Evolutionary conservation across 2,329 filamentous ascomycete species (phyloP).

Genomic region (Colletotrichum magnum): DNA sequence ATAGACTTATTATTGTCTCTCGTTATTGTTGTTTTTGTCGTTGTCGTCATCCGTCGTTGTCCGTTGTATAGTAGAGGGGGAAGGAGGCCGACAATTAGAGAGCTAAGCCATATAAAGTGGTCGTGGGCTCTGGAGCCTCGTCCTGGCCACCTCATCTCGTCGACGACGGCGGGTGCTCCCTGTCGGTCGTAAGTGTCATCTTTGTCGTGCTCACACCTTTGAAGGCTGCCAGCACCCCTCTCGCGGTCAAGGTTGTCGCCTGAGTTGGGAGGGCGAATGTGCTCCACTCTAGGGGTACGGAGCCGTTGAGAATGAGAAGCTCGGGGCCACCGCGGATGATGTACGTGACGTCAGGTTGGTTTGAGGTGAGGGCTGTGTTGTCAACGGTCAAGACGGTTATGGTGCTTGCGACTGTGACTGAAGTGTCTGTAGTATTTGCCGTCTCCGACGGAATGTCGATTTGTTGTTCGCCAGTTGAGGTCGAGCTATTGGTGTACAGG

Average conservation of each 20-base stretch:
- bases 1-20: too few species aligned
- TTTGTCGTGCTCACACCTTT: neutral
- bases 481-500: constrained; percentile 12
- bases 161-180: neutral
- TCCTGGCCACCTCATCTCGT: neutral
- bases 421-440: neutral
- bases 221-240: neutral
- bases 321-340: neutral
- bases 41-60: too few species aligned
- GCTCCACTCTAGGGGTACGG: neutral
- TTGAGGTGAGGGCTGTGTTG: neutral
- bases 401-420: neutral
- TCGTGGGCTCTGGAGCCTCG: constrained; percentile 1
- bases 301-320: neutral
- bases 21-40: too few species aligned
- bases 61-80: too few species aligned
- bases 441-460: neutral
- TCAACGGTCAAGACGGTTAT: constrained; percentile 3
- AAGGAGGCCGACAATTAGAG: too few species aligned
- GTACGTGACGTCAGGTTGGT: neutral
- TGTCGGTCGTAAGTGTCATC: accelerated
- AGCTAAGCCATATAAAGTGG: too few species aligned
- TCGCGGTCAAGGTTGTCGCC: neutral
- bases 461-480: too few species aligned
- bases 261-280: constrained; percentile 2